Conservation (phyloP, 1,284 basidiomycete genomes). For the Schizophyllum commune region DNA sequence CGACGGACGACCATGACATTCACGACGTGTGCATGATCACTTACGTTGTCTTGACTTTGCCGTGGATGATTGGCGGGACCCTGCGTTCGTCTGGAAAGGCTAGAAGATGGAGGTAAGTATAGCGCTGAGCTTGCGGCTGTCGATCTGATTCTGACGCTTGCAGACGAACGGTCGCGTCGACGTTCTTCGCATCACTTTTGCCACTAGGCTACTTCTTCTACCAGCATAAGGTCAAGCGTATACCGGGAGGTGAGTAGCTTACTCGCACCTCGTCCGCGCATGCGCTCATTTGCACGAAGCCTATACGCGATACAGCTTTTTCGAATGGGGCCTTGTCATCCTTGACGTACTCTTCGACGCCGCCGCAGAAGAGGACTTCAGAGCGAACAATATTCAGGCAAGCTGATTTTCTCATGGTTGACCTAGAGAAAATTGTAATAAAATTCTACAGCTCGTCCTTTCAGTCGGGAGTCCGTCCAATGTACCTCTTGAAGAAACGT, state of each 20-base stretch:
- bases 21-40: constrained; percentile 89
- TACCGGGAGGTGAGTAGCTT: constrained; percentile 62
- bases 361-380: constrained; percentile 55
- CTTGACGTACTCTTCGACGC: constrained; percentile 79
- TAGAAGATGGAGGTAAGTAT: constrained; percentile 44
- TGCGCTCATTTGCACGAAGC: constrained; percentile 34
- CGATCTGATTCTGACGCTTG: constrained; percentile 1
- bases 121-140: constrained; percentile 1
- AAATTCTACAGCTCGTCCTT: background rate
- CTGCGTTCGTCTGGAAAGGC: constrained; percentile 41
- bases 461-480: background rate
- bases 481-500: constrained; percentile 28
- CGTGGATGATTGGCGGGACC: constrained; percentile 82
- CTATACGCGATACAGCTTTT: constrained; percentile 79
- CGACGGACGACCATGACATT: constrained; percentile 69
- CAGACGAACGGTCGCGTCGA: background rate
- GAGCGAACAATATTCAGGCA: constrained; percentile 45
- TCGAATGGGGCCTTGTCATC: constrained; percentile 82
- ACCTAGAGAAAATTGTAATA: background rate
- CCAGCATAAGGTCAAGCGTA: constrained; percentile 71
- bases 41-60: constrained; percentile 74
- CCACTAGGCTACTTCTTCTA: constrained; percentile 82
- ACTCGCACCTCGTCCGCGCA: constrained; percentile 1
- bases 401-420: constrained; percentile 11
- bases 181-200: constrained; percentile 61